Base-by-base conservation (phyloP, 192 early-diverging fungal species). In the Backusella sp. region DNA sequence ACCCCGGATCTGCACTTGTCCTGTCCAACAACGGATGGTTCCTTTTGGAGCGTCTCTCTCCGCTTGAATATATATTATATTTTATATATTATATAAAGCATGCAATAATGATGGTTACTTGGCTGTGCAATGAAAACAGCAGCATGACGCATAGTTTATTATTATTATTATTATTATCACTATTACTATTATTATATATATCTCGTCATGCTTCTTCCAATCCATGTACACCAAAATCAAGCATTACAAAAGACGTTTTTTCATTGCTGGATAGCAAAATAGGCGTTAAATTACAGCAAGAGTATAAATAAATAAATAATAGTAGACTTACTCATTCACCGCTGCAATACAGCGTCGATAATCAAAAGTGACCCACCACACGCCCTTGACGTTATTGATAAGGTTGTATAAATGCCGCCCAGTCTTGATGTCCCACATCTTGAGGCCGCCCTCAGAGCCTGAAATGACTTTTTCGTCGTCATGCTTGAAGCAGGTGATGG, bases 401-500 rank as follows among this genome's bases (percentile, higher is more conserved):
- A 99, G 79, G 76, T 99, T 95, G 15, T 96, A 85, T 0, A 96
- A 85, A 73, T 92, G 92, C 34, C 88, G 80, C 11, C 97, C 97
- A 11, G 94, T 93, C 26, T 89, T 86, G 17, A 96, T 88, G 77
- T 98, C 95, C 97, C 98, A 99, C 75, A 99, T 88, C 79, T 99
- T 99, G 35, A 99, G 86, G 0, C 93, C 95, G 6, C 92, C 94
- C 72, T 97, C 97, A 3, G 94, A 94, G 2, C 98, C 97, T 19
- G 93, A 96, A 30, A 99, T 95, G n/a, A 99, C 92, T 66, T 98
- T 97, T 34, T 90, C 86, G 9, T 88, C 88, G 80, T 99, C 98
- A 81, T 98, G 95, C 81, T 99, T 97, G 83, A 99, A 97, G 75
- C 97, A 98, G 7, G 97, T 99, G 59, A 99, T 99, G 1, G 98